Evolutionary conservation across 176 grass and related monocot species (phyloP).

Genomic region (Aegilops umbellulata): DNA sequence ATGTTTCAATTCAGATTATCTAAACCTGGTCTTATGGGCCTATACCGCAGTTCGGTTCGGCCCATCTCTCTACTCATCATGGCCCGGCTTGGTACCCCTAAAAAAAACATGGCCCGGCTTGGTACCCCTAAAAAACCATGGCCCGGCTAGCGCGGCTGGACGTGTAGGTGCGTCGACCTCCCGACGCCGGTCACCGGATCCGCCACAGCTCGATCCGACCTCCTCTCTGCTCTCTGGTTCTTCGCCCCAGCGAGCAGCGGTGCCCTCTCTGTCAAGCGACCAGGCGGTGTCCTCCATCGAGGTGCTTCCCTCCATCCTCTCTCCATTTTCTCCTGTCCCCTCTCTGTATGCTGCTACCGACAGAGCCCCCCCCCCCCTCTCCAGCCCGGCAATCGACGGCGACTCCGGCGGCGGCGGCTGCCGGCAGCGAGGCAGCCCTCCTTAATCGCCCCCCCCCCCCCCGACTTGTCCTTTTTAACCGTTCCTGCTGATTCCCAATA

Average conservation of each 20-base stretch:
- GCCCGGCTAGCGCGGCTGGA: background rate
- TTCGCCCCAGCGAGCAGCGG: background rate
- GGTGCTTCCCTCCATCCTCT: background rate
- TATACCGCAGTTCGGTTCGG: background rate
- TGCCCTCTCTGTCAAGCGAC: background rate
- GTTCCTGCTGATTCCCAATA: background rate
- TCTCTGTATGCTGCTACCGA: background rate
- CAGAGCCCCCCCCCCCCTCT: background rate
- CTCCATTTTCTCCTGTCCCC: background rate
- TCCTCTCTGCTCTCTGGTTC: background rate
- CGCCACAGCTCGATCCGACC: background rate
- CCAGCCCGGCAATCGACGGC: background rate
- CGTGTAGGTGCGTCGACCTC: background rate
- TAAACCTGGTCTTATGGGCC: background rate
- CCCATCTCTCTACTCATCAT: background rate
- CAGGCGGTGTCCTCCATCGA: background rate
- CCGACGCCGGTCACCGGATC: background rate
- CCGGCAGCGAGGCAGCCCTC: background rate
- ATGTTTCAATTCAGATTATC: background rate
- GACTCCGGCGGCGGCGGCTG: background rate
- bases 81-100: background rate
- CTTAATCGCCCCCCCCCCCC: too few species aligned
- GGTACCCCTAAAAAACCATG: background rate
- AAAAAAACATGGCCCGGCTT: too few species aligned
- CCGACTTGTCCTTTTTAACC: background rate